phyloP scores from a whole-genome alignment of 768 basidiomycete genomes.

The Pleurotus giganteus region DNA sequence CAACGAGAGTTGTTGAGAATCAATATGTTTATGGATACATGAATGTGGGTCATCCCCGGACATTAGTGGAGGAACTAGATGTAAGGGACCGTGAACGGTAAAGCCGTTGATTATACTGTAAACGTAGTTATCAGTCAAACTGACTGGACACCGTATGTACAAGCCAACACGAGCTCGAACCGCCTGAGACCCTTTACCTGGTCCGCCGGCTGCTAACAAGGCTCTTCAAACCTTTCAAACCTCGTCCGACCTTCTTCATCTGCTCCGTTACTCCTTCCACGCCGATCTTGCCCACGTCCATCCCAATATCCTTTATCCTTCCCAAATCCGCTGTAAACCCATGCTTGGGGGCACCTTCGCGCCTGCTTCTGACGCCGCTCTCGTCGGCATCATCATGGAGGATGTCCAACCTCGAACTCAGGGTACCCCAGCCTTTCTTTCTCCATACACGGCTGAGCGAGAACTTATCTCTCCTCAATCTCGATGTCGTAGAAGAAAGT shows the following conservation, averaged over 20 bases:
- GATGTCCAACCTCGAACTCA: not conserved
- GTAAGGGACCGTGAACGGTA: not conserved
- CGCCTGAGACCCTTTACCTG: not conserved
- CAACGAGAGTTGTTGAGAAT: not conserved
- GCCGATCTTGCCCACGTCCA: slow-evolving; percentile 1
- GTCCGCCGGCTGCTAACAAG: not conserved
- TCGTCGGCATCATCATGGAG: not conserved
- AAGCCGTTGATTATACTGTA: slow-evolving; percentile 1
- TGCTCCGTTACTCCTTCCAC: slow-evolving; percentile 4
- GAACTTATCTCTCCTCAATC: not conserved
- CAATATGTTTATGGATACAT: not conserved
- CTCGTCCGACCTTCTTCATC: slow-evolving; percentile 8
- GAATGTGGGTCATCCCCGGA: not conserved
- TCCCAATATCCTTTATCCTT: slow-evolving; percentile 4
- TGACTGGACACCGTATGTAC: not conserved
- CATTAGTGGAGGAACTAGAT: not conserved
- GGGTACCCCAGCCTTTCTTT: not conserved
- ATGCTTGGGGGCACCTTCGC: not conserved
- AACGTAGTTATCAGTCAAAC: not conserved
- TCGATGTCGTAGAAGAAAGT: not conserved
- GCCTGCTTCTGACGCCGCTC: not conserved
- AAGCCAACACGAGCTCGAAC: not conserved
- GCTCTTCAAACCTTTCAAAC: slow-evolving; percentile 1
- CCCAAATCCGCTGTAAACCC: not conserved
- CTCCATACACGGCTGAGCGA: slow-evolving; percentile 3